These are phyloP conservation scores for Fragaria vesca DNA, from an alignment of 306 rosid genomes.

Conservation along the genomic window DNA sequence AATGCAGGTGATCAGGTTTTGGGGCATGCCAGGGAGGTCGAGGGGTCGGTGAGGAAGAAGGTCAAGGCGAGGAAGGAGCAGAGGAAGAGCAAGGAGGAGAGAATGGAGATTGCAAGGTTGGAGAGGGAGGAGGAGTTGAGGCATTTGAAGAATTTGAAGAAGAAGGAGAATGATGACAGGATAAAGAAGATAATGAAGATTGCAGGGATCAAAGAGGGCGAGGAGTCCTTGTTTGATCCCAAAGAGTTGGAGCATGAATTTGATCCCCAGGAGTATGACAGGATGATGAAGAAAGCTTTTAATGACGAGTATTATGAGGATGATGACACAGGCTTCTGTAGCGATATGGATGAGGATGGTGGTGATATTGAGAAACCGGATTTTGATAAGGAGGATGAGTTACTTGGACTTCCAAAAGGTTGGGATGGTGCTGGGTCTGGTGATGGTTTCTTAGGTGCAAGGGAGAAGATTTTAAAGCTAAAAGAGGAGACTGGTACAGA, in stretches of 20 bases:
- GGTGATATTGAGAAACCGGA: conserved; percentile 69
- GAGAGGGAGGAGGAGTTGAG: conserved; percentile 95
- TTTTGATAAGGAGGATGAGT: conserved; percentile 81
- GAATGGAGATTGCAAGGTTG: conserved; percentile 67
- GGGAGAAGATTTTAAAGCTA: conserved; percentile 50
- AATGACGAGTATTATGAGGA: conserved; percentile 68
- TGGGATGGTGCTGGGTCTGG: conserved; percentile 55
- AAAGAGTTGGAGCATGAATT: conserved; percentile 77
- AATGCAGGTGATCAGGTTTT: conserved; percentile 66
- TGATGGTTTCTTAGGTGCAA: conserved; percentile 68
- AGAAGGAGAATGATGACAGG: conserved; percentile 79
- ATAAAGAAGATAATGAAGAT: conserved; percentile 59
- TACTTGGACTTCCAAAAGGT: conserved; percentile 75
- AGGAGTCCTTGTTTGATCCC: conserved; percentile 43
- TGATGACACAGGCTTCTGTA: conserved; percentile 50
- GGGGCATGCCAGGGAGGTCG: conserved; percentile 70
- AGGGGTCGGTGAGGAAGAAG: conserved; percentile 88
- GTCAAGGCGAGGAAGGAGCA: conserved; percentile 72
- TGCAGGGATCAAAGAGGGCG: conserved; percentile 69
- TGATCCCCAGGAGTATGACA: conserved; percentile 81
- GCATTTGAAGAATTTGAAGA: conserved; percentile 82
- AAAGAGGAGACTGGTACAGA: conserved; percentile 43
- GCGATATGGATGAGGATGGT: conserved; percentile 50
- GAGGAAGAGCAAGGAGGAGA: conserved; percentile 86
- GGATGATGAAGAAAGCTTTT: conserved; percentile 77